phyloP scores from a whole-genome alignment of 441 rosid species.

The Bocquillonia castaneifolia region DNA sequence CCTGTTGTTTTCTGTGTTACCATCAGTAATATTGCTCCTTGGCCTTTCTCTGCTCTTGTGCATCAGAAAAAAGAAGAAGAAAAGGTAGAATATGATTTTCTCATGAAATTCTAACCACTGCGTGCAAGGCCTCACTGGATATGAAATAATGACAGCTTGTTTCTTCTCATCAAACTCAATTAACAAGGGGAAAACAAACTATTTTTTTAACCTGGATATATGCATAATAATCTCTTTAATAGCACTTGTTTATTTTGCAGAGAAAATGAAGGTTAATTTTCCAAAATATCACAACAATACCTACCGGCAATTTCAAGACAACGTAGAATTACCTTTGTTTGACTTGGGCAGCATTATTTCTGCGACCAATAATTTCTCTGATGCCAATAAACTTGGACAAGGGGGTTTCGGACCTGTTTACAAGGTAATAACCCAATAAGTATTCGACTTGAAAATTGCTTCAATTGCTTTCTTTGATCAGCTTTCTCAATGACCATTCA shows the following conservation, averaged over 20 bases:
- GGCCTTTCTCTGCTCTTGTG: slow-evolving; percentile 9
- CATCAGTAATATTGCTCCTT: background rate
- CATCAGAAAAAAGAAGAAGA: slow-evolving; percentile 19
- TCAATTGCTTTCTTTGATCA: no score
- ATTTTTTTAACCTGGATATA: no score
- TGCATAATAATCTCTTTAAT: no score
- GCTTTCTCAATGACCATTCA: no score
- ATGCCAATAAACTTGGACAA: slow-evolving; percentile 46
- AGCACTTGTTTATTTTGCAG: slow-evolving; percentile 33
- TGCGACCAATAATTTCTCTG: slow-evolving; percentile 51
- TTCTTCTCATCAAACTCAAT: no score
- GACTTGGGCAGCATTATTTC: slow-evolving; percentile 37
- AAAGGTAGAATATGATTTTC: slow-evolving; percentile 10
- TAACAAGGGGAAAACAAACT: no score
- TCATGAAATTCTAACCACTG: background rate
- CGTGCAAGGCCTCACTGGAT: no score
- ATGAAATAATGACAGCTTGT: no score
- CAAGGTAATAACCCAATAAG: slow-evolving; percentile 38
- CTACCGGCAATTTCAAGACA: slow-evolving; percentile 30
- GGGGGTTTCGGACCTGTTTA: slow-evolving; percentile 70
- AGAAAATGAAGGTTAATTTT: slow-evolving; percentile 1
- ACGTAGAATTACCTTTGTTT: slow-evolving; percentile 45
- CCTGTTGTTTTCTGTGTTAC: background rate
- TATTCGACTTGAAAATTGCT: no score
- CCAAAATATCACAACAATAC: background rate